Evolutionary conservation across 148 eudicot genomes (phyloP), one percentile per base, ranked within the genome.

Genomic region (Vaccinium corymbosum): DNA sequence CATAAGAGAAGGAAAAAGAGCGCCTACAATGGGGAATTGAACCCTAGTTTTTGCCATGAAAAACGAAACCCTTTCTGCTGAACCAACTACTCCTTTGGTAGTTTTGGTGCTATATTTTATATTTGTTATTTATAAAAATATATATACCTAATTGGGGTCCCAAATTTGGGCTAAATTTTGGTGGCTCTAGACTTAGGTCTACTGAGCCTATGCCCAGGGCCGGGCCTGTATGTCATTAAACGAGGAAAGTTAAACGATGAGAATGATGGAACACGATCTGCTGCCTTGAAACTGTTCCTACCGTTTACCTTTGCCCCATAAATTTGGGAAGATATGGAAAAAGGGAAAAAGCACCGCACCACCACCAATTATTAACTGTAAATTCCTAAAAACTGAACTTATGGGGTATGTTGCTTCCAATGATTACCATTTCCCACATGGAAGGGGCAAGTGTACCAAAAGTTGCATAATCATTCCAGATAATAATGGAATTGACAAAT

Each of bases 321-420:
- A 85, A 72, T 50, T 76, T 68, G 64, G 79, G 27, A 49, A 13
- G 38, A 27, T 14, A 64, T 22, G 38, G 64, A 42, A 52, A 48
- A 52, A 42, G 46, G 22, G 74, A 9, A 78, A 64, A 61, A 84
- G 27, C 79, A 59, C 85, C 79, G 68, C 76, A 42, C 82, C 48
- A 78, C 85, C 6, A 82, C 87, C 82, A 88, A 77, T 62, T 83
- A 91, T 87, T 88, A 87, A 89, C 88, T 87, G 83, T 88, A 90
- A 84, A 88, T 87, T 90, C 84, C 84, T 87, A 90, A 85, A 82
- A 89, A 73, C 32, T 38, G 48, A 84, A 53, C 48, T 32, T 32
- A 32, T 29, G 32, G 35, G 2, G 2, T 32, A 19, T 57, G 82
- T 62, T 82, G 76, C 74, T 29, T 80, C 83, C 64, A 32, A 71